Percentiles rank a stretch among this genome's conserved stretches.
phyloP scores from a whole-genome alignment of 495 filamentous ascomycete genomes.

The Aspergillus saccharolyticus region DNA sequence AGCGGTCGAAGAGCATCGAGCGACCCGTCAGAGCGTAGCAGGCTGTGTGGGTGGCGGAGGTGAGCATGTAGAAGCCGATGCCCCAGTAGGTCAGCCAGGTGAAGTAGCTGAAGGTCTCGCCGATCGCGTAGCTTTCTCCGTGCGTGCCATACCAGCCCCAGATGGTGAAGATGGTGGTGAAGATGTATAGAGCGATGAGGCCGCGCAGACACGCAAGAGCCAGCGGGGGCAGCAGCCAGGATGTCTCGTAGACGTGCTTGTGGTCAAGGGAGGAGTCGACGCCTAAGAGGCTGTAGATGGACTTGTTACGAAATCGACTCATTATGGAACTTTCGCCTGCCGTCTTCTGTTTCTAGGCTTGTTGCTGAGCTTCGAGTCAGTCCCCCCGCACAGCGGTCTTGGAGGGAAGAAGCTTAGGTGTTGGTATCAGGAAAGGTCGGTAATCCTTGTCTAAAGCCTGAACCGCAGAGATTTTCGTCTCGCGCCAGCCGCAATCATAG shows the following conservation, averaged over 20 bases:
- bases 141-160: slow-evolving; percentile 55
- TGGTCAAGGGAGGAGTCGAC: slow-evolving; percentile 47
- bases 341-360: neutral
- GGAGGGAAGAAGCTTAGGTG: neutral
- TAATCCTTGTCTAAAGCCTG: neutral
- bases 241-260: slow-evolving; percentile 64
- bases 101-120: slow-evolving; percentile 69
- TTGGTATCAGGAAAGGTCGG: neutral
- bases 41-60: slow-evolving; percentile 59
- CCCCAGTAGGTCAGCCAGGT: slow-evolving; percentile 78
- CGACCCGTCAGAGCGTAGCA: slow-evolving; percentile 55
- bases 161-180: slow-evolving; percentile 64
- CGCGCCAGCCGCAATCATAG: no score
- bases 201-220: slow-evolving; percentile 54
- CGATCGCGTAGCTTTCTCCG: slow-evolving; percentile 33
- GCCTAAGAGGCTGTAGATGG: slow-evolving; percentile 23
- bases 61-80: slow-evolving; percentile 68
- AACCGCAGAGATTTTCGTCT: neutral
- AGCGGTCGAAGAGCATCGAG: slow-evolving; percentile 52
- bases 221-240: slow-evolving; percentile 67
- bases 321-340: slow-evolving; percentile 5
- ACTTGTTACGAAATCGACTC: slow-evolving; percentile 10
- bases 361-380: neutral
- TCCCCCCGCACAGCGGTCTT: neutral
- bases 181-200: slow-evolving; percentile 62